Evolutionary conservation across 495 filamentous ascomycete species (phyloP).

Genomic region (Zalerion maritima): DNA sequence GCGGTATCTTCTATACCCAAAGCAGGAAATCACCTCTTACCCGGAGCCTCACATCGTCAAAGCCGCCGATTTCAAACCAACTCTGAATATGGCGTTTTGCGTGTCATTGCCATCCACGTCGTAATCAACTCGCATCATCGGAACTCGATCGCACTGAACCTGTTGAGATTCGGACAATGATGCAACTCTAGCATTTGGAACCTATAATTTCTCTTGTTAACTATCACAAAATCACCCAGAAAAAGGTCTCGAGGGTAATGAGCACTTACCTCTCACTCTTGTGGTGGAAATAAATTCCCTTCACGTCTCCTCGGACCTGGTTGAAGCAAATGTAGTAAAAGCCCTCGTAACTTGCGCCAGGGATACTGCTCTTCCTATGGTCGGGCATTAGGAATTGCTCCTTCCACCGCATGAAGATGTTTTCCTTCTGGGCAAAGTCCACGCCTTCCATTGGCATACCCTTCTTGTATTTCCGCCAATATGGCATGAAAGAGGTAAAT

Average conservation of each 20-base stretch:
- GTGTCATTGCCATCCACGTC: no score
- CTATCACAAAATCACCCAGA: constrained; percentile 1
- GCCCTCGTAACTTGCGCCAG: constrained; percentile 91
- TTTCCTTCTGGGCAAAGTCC: constrained; percentile 70
- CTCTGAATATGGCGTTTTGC: no score
- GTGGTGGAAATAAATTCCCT: constrained; percentile 93
- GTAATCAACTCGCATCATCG: no score
- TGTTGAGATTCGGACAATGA: constrained; percentile 73
- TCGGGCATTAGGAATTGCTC: constrained; percentile 96
- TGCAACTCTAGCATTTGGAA: constrained; percentile 88
- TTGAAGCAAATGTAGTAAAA: constrained; percentile 99
- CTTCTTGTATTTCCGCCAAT: constrained; percentile 58
- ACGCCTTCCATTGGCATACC: constrained; percentile 33
- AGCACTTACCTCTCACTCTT: constrained; percentile 81
- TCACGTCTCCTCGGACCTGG: constrained; percentile 68
- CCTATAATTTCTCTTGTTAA: constrained; percentile 23
- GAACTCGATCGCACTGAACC: constrained; percentile 84
- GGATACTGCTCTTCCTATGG: constrained; percentile 77
- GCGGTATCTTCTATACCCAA: no score
- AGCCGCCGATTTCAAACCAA: no score
- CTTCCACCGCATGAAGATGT: constrained; percentile 99
- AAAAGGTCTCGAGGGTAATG: constrained; percentile 1
- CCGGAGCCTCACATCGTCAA: no score
- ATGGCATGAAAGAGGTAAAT: constrained; percentile 72
- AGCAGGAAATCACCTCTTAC: no score